A percentile compares a stretch with the other conserved stretches of the same genome.
phyloP scores from a whole-genome alignment of 805 yeast genomes.

The Schwanniomyces occidentalis region DNA sequence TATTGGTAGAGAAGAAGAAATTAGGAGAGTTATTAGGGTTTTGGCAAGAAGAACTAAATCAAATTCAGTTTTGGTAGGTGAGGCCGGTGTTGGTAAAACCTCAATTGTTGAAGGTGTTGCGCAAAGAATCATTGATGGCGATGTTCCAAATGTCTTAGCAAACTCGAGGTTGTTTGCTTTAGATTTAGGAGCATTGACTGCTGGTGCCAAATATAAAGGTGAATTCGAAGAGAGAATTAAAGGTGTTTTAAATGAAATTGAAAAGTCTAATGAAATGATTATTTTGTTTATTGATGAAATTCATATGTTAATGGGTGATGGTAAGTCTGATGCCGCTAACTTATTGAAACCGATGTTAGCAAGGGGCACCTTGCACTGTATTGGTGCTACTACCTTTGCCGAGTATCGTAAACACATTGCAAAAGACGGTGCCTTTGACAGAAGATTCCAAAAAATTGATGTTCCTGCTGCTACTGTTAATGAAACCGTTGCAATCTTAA shows the following conservation, averaged over 20 bases:
- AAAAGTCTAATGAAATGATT: conserved; percentile 80
- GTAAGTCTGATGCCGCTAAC: conserved; percentile 96
- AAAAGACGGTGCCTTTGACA: conserved; percentile 98
- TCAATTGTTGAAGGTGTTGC: conserved; percentile 98
- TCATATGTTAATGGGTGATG: conserved; percentile 99
- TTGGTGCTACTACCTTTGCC: conserved; percentile 95
- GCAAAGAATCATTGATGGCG: conserved; percentile 92
- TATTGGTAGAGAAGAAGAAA: conserved; percentile 98
- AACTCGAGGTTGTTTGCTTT: conserved; percentile 80
- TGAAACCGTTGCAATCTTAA: conserved; percentile 92
- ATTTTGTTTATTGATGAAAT: conserved; percentile 95
- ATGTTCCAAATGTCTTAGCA: conserved; percentile 86
- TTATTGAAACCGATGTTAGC: conserved; percentile 96
- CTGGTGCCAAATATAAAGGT: conserved; percentile 98
- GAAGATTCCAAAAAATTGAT: conserved; percentile 96
- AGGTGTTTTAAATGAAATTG: conserved; percentile 93
- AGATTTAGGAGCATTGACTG: conserved; percentile 94
- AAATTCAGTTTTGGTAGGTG: conserved; percentile 95
- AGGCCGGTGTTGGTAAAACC: conserved; percentile 99
- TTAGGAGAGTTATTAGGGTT: conserved; percentile 90
- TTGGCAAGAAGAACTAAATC: conserved; percentile 97
- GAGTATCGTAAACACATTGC: conserved; percentile 92
- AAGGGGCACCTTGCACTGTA: conserved; percentile 93
- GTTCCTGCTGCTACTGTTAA: conserved; percentile 90
- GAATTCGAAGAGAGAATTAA: conserved; percentile 97